Evolutionary conservation across 768 basidiomycete species (phyloP).

Genomic region (Candolleomyces aberdarensis): DNA sequence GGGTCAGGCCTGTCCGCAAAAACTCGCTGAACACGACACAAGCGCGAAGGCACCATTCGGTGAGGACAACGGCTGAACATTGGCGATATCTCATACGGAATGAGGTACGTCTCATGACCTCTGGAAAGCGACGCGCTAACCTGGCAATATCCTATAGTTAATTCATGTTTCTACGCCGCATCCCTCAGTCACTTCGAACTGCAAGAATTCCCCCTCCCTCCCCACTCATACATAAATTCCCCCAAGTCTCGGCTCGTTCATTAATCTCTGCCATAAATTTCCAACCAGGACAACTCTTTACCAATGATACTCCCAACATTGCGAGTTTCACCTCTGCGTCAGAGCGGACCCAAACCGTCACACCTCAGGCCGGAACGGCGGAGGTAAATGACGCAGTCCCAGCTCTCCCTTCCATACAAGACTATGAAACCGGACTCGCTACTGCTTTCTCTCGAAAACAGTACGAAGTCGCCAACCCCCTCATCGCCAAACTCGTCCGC

Average conservation of each 20-base stretch:
- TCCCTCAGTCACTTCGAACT: neutral
- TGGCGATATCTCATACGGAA: slow-evolving; percentile 38
- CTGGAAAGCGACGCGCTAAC: no score
- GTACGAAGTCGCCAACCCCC: neutral
- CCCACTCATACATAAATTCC: neutral
- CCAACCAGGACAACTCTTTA: neutral
- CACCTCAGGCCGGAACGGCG: neutral
- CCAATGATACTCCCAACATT: neutral
- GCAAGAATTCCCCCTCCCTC: neutral
- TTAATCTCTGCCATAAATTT: neutral
- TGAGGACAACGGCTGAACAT: neutral
- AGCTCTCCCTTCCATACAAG: neutral
- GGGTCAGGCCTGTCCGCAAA: neutral
- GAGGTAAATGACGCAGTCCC: neutral
- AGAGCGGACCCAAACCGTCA: neutral
- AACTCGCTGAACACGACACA: neutral
- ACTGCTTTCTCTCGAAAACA: neutral
- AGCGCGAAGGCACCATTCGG: neutral
- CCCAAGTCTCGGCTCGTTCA: neutral
- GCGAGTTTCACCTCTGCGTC: neutral
- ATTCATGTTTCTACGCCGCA: slow-evolving; percentile 1
- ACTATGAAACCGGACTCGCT: neutral
- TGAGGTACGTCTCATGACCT: slow-evolving; percentile 44
- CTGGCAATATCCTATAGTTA: neutral
- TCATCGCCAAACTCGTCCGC: neutral